Evolutionary conservation across 169 alveolate genomes (phyloP).

Genomic region (Cryptosporidium viatorum): DNA sequence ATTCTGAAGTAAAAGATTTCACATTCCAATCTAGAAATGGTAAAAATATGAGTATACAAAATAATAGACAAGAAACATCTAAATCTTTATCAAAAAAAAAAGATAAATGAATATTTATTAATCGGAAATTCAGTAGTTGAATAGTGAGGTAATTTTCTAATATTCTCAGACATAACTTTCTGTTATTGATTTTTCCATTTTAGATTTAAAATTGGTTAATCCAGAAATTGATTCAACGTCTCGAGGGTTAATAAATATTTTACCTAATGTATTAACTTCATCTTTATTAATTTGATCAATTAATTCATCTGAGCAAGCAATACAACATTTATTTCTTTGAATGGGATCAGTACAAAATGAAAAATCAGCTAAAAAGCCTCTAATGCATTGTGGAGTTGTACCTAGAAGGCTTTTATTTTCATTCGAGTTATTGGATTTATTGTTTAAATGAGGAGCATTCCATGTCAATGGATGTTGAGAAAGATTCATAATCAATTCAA

Average conservation of each 20-base stretch:
- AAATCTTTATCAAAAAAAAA: background rate
- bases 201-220: constrained; percentile 2
- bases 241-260: constrained; percentile 37
- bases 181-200: background rate
- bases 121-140: background rate
- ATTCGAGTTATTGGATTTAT: background rate
- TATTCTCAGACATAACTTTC: background rate
- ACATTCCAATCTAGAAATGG: constrained; percentile 44
- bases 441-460: constrained; percentile 79
- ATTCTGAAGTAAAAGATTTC: constrained; percentile 43
- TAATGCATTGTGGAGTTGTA: constrained; percentile 50
- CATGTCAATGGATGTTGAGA: constrained; percentile 84
- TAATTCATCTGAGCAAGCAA: constrained; percentile 46
- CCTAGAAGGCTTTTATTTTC: constrained; percentile 45
- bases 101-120: background rate
- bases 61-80: constrained; percentile 7
- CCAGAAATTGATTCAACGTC: constrained; percentile 47
- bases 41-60: constrained; percentile 28
- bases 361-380: constrained; percentile 41
- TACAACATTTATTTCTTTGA: constrained; percentile 39
- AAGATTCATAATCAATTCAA: constrained; percentile 86
- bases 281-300: constrained; percentile 11
- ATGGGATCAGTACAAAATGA: constrained; percentile 13
- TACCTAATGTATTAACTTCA: constrained; percentile 8
- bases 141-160: background rate